Evolutionary conservation across 176 grass and related monocot species (phyloP).

Genomic region (Oryza glaberrima): DNA sequence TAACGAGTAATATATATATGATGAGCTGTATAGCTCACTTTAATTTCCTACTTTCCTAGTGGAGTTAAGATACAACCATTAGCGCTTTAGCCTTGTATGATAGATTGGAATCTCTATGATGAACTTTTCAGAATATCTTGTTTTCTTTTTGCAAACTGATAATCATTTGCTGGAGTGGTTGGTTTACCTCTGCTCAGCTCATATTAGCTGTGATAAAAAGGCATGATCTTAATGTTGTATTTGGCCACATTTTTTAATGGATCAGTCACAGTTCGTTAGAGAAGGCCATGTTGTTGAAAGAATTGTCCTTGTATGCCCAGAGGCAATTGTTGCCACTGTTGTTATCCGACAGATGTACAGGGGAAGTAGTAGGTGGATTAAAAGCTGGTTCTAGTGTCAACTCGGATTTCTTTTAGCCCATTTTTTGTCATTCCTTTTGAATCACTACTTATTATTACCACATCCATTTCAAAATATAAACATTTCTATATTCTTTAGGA

Average conservation of each 20-base stretch:
- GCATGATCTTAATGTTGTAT: conserved; percentile 16
- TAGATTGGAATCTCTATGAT: conserved; percentile 44
- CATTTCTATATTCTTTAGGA: no score
- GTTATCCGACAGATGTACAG: background rate
- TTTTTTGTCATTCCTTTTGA: no score
- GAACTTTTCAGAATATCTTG: conserved; percentile 27
- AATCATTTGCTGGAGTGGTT: conserved; percentile 29
- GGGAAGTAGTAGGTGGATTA: background rate
- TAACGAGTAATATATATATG: conserved; percentile 36
- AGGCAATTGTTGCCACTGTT: conserved; percentile 5
- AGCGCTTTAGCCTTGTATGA: conserved; percentile 18
- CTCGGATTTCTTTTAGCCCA: no score
- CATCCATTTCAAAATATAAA: no score
- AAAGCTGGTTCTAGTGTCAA: no score
- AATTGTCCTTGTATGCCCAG: conserved; percentile 24
- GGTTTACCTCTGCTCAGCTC: conserved; percentile 31
- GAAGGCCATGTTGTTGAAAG: conserved; percentile 19
- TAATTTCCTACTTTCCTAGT: conserved; percentile 15
- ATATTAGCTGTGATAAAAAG: conserved; percentile 46
- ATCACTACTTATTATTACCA: no score
- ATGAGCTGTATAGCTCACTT: conserved; percentile 29
- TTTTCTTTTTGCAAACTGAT: conserved; percentile 3
- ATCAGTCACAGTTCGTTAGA: background rate
- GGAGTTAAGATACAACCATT: conserved; percentile 20
- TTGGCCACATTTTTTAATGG: conserved; percentile 26